A percentile compares a stretch with the other conserved stretches of the same genome.
These are phyloP conservation scores for Albophoma yamanashiensis DNA, from an alignment of 2,329 filamentous ascomycete genomes.

Conservation along the genomic window DNA sequence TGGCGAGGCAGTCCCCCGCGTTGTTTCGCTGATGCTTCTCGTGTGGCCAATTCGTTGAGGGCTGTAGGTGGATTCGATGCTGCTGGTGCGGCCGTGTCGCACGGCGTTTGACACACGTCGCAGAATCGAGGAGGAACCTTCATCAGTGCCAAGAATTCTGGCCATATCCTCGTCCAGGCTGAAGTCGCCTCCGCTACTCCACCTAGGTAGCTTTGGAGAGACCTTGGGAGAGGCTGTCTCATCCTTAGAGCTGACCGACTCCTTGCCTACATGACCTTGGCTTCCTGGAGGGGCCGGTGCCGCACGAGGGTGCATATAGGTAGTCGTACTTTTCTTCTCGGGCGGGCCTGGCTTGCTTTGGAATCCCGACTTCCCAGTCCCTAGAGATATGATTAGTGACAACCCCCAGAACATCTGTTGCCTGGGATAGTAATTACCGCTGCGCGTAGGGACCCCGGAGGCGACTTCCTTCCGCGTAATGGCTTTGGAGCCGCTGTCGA, in stretches of 20 bases:
- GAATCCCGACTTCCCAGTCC: conserved; percentile 14
- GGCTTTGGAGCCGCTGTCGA: conserved; percentile 31
- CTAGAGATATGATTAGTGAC: conserved; percentile 5
- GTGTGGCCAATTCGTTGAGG: conserved; percentile 37
- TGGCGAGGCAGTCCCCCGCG: conserved; percentile 50
- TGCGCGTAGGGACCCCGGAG: conserved; percentile 22
- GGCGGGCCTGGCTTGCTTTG: conserved; percentile 10
- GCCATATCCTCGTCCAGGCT: conserved; percentile 95
- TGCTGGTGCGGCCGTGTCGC: conserved; percentile 83
- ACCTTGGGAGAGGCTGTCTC: conserved; percentile 31
- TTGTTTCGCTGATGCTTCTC: conserved; percentile 58
- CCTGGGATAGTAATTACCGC: conserved; percentile 22
- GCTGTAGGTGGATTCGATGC: conserved; percentile 47
- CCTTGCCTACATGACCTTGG: conserved; percentile 29
- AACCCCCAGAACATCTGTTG: conserved; percentile 6
- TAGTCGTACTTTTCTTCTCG: conserved; percentile 27
- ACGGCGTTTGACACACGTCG: conserved; percentile 88
- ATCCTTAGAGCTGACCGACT: conserved; percentile 34
- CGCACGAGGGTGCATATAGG: conserved; percentile 47
- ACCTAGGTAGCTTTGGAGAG: conserved; percentile 60
- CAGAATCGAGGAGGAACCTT: conserved; percentile 68
- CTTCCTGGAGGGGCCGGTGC: conserved; percentile 40
- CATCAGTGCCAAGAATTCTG: conserved; percentile 71
- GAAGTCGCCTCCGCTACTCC: conserved; percentile 76
- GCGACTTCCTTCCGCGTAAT: conserved; percentile 57